phyloP scores from a whole-genome alignment of 176 grass and related monocot genomes.

The Otatea glauca region DNA sequence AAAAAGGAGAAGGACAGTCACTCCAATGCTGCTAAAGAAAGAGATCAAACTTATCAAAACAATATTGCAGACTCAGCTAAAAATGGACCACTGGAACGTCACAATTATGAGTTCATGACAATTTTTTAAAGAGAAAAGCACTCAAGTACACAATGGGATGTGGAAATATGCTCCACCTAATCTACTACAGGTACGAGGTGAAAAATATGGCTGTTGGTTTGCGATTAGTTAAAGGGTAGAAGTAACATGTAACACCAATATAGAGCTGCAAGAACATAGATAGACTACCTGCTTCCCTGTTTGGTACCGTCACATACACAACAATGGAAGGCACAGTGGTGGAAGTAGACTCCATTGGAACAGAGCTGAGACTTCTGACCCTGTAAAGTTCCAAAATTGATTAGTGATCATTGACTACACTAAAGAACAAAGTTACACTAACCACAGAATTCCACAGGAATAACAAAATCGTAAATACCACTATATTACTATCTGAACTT shows the following conservation, averaged over 20 bases:
- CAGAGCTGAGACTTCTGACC: conserved; percentile 55
- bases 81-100: neutral
- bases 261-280: neutral
- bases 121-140: neutral
- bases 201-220: neutral
- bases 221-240: neutral
- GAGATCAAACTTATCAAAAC: neutral
- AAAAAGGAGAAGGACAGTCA: neutral
- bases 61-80: neutral
- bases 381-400: conserved; percentile 34
- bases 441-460: neutral
- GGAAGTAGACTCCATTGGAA: conserved; percentile 68
- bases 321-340: conserved; percentile 78
- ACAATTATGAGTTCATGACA: too few relatives aligned
- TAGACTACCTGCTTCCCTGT: conserved; percentile 61
- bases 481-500: neutral
- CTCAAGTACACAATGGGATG: neutral
- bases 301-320: conserved; percentile 95
- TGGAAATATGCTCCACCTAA: neutral
- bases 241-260: neutral
- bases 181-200: neutral
- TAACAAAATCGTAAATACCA: neutral
- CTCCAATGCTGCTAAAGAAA: conserved; percentile 3
- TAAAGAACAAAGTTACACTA: neutral
- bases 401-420: too few relatives aligned